Evolutionary conservation across 2,329 filamentous ascomycete genomes (phyloP).

Genomic region (Lachnellula cervina): DNA sequence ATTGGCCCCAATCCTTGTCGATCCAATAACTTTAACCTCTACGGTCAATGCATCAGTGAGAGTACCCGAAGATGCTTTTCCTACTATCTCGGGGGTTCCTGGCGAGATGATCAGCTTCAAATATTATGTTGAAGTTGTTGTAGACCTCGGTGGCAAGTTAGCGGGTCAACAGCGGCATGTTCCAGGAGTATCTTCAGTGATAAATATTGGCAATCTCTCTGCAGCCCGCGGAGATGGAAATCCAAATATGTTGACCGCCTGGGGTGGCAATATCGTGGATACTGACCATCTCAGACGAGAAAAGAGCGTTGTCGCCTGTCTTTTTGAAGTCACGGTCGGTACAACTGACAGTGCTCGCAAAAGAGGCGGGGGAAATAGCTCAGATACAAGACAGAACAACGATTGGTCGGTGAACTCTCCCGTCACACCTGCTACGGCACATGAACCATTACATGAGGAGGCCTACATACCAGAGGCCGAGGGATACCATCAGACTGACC

Average conservation of each 20-base stretch:
- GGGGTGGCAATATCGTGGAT: slow-evolving; percentile 71
- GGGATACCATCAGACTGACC: slow-evolving; percentile 4
- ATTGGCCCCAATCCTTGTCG: slow-evolving; percentile 81
- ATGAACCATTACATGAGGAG: slow-evolving; percentile 23
- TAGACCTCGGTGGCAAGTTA: slow-evolving; percentile 86
- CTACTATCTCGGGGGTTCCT: slow-evolving; percentile 83
- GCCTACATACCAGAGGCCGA: slow-evolving; percentile 3
- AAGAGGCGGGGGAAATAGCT: slow-evolving; percentile 24
- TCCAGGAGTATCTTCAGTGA: slow-evolving; percentile 28
- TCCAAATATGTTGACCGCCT: slow-evolving; percentile 45
- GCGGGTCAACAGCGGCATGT: slow-evolving; percentile 53
- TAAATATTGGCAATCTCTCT: slow-evolving; percentile 17
- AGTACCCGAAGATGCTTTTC: slow-evolving; percentile 85
- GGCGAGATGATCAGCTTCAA: slow-evolving; percentile 93
- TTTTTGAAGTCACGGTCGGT: slow-evolving; percentile 83
- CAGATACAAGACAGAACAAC: slow-evolving; percentile 9
- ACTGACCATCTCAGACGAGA: slow-evolving; percentile 82
- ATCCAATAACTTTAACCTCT: slow-evolving; percentile 72
- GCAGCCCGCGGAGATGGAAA: slow-evolving; percentile 34
- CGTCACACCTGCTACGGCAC: slow-evolving; percentile 9
- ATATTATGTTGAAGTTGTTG: slow-evolving; percentile 87
- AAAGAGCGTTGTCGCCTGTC: slow-evolving; percentile 83
- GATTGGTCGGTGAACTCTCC: slow-evolving; percentile 18
- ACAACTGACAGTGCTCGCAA: slow-evolving; percentile 64
- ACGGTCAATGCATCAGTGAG: slow-evolving; percentile 78